Evolutionary conservation across 2,329 filamentous ascomycete genomes (phyloP), one percentile per base, ranked within the genome.

Genomic region (Botrytis fragariae): DNA sequence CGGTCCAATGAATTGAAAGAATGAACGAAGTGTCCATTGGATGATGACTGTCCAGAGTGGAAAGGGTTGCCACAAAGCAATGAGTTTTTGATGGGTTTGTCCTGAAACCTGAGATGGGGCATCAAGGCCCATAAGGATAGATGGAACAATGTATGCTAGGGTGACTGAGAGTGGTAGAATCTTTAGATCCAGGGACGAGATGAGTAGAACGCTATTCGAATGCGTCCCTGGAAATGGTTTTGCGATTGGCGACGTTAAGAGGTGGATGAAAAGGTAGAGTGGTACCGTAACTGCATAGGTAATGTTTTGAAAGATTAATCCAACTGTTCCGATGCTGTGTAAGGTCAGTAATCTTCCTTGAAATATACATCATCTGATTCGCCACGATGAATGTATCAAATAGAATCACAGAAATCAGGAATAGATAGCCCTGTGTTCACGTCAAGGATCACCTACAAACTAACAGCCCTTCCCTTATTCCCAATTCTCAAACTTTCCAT

Each of bases 31-130:
- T 1, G 79, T 32, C 3, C 77, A 81, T 8, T 84, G 82, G n/a
- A 84, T 75, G 18, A 85, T 69, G 5, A 82, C 82, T 10, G 86
- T 82, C 77, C 83, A 85, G 29, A 85, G 77, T 0, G 86, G 85
- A 79, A 86, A 88, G 6, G 83, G 79, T 75, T 88, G 86, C 85
- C 86, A 87, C 63, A 85, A 75, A 1, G 84, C 84, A 39, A 86
- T 84, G 72, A 84, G 82, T 35, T 81, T 80, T 76, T 87, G 86
- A 75, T 86, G 87, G 20, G 81, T 79, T n/a, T 82, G 79, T 25
- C 82, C 77, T 2, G 81, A 81, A 22, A 86, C 75, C 1, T 81
- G 35, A 0, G 77, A 77, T 0, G 84, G 85, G 3, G 82, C 80
- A 1, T 85, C 84, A 7, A 87, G 78, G 18, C 80, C 77, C 81